Base-by-base conservation (phyloP, 352 stramenopile species). In the Phytophthora ohioensis region DNA sequence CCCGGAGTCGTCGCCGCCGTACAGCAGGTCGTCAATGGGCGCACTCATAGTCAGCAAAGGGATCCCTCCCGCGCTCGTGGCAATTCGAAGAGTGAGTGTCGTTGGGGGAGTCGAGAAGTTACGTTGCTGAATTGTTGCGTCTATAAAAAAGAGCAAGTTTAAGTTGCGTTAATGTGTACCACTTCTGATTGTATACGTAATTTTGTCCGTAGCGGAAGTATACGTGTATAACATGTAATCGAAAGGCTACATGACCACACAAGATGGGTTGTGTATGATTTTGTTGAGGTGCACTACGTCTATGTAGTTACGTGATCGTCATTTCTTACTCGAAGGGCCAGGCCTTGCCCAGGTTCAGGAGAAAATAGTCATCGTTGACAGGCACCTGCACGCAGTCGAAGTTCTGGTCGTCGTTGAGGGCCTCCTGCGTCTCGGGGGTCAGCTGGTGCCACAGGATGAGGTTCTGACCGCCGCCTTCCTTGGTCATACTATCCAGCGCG, bases 21-120 rank as follows among this genome's bases (percentile, higher is more conserved):
- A 96, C 52, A 96, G 75, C 58, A 96, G 67, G 65, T 94, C 84
- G 62, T 96, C 89, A 47, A 96, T 93, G 35, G 85, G 89, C 41
- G 89, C 89, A 64, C 89, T 95, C 88, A 95, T 95, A 17, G 34
- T 73, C 31, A 53, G 4, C 34, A 27, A 3, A 15, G 35, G 47
- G 45, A 57, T 48, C 45, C 41, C 31, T 64, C 12, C 5, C 51
- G 47, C 46, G n/a, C 36, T 64, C 43, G 15, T 46, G 41, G 61
- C 54, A 65, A 72, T 72, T 69, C 7, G 46, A 57, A 68, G 38
- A 76, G 57, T 73, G 63, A 47, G 42, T 11, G 31, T 30, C 10
- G 12, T 4, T 5, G 62, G 52, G 45, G 34, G 45, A 43, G 43
- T 15, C 39, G 3, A 31, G 17, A 32, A 13, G 2, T n/a, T 38